Percentiles rank a stretch among this genome's conserved stretches.
Evolutionary conservation across 495 filamentous ascomycete species (phyloP).

Genomic region (Penicillium subrubescens): DNA sequence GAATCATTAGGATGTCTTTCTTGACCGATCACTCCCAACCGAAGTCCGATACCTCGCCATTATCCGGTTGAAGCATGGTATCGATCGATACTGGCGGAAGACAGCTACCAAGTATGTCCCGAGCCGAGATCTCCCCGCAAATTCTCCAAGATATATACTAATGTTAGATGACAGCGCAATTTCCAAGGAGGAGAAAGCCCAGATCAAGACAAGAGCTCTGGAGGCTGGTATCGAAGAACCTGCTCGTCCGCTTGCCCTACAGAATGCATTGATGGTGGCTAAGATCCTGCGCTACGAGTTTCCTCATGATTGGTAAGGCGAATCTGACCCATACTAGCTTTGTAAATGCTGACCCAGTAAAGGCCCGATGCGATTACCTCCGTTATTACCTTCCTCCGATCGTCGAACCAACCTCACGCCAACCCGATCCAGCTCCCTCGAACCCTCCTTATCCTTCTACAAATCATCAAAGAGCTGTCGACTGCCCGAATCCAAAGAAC

Average conservation of each 20-base stretch:
- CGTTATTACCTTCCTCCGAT: constrained; percentile 63
- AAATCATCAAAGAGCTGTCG: constrained; percentile 86
- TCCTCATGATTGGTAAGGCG: constrained; percentile 71
- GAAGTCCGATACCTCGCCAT: constrained; percentile 86
- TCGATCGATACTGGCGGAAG: constrained; percentile 91
- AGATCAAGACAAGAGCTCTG: constrained; percentile 72
- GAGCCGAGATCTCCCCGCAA: neutral
- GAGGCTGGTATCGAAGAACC: constrained; percentile 73
- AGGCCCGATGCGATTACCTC: constrained; percentile 55
- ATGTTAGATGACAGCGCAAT: constrained; percentile 58
- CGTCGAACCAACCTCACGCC: constrained; percentile 42
- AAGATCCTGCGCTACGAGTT: constrained; percentile 90
- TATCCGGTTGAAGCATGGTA: constrained; percentile 93
- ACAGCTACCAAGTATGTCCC: constrained; percentile 59
- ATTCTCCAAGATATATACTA: constrained; percentile 15
- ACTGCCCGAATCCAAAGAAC: constrained; percentile 73
- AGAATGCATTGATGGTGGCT: constrained; percentile 83
- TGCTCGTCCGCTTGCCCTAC: constrained; percentile 70
- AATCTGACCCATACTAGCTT: neutral
- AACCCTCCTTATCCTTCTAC: constrained; percentile 73
- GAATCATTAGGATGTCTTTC: constrained; percentile 64
- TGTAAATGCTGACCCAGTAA: constrained; percentile 12
- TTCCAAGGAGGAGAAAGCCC: constrained; percentile 68
- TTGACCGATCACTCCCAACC: constrained; percentile 71
- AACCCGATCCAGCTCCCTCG: constrained; percentile 64